Evolutionary conservation across 257 asterid genomes (phyloP).

Genomic region (Capsicum chinense): DNA sequence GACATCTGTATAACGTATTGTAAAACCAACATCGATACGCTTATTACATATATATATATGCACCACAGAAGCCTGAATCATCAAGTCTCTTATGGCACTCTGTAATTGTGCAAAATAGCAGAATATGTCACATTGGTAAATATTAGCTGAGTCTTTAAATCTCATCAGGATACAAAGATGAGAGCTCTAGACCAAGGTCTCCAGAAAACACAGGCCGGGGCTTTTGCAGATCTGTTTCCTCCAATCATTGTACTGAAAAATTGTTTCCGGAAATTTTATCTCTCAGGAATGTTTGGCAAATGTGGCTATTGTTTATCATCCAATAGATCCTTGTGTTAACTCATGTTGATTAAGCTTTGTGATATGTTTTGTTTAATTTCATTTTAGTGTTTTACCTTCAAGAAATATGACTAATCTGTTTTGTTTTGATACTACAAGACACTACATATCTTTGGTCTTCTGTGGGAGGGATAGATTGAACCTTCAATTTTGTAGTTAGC

Average conservation of each 20-base stretch:
- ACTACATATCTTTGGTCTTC: too few relatives aligned
- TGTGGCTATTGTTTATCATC: not conserved
- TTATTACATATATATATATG: not conserved
- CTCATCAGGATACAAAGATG: not conserved
- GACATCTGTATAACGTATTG: slow-evolving; percentile 3
- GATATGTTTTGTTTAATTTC: not conserved
- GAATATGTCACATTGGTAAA: slow-evolving; percentile 22
- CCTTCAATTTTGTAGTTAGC: too few relatives aligned
- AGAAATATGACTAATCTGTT: too few relatives aligned
- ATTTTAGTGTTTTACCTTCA: too few relatives aligned
- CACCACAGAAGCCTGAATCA: not conserved
- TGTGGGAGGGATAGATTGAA: too few relatives aligned
- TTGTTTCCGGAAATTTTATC: not conserved
- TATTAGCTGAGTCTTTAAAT: slow-evolving; percentile 16
- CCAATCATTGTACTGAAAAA: slow-evolving; percentile 9
- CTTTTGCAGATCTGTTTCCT: not conserved
- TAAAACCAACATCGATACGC: slow-evolving; percentile 16
- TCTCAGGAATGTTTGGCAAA: not conserved
- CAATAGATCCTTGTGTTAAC: not conserved
- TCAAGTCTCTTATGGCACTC: not conserved
- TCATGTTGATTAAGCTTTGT: not conserved
- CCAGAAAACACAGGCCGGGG: not conserved
- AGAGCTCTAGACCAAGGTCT: not conserved
- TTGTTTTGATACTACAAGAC: too few relatives aligned
- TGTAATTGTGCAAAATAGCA: not conserved